These are phyloP conservation scores for Schizochytrium sp. DNA, from an alignment of 108 stramenopile genomes.

Conservation along the genomic window DNA sequence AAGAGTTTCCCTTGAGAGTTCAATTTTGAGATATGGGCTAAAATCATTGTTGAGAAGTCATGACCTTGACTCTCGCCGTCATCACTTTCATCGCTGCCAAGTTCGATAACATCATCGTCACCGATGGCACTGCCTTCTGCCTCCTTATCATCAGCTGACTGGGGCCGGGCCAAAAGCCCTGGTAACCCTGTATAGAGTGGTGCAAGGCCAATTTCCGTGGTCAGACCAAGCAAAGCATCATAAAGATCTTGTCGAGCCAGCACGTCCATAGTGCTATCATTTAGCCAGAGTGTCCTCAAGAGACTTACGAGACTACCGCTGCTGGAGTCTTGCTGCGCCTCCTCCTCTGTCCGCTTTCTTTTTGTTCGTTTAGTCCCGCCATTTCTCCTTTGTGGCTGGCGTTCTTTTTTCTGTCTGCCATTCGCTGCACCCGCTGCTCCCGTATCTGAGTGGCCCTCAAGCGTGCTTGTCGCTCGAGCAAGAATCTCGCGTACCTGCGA, in stretches of 20 bases:
- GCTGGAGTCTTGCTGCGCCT: not conserved
- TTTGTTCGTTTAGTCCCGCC: not conserved
- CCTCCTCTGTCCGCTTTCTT: slow-evolving; percentile 13
- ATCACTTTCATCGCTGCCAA: too few relatives aligned
- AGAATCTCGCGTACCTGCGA: too few relatives aligned
- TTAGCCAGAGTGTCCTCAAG: not conserved
- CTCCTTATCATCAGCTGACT: not conserved
- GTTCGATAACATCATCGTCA: too few relatives aligned
- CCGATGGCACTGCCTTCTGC: not conserved
- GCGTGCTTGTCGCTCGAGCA: too few relatives aligned
- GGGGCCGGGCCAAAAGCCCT: not conserved
- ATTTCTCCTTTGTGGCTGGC: too few relatives aligned
- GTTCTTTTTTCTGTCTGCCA: too few relatives aligned
- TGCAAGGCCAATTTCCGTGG: not conserved
- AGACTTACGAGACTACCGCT: not conserved
- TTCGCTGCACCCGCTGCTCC: too few relatives aligned
- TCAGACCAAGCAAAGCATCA: not conserved
- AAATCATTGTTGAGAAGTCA: too few relatives aligned
- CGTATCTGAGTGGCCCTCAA: too few relatives aligned
- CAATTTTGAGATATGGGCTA: too few relatives aligned
- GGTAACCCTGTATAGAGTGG: not conserved
- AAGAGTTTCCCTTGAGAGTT: too few relatives aligned
- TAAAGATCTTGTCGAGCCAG: not conserved
- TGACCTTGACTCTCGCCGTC: too few relatives aligned
- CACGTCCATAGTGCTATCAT: slow-evolving; percentile 45